Evolutionary conservation across 1,284 basidiomycete genomes (phyloP), one percentile per base, ranked within the genome.

Genomic region (Chondrostereum purpureum): DNA sequence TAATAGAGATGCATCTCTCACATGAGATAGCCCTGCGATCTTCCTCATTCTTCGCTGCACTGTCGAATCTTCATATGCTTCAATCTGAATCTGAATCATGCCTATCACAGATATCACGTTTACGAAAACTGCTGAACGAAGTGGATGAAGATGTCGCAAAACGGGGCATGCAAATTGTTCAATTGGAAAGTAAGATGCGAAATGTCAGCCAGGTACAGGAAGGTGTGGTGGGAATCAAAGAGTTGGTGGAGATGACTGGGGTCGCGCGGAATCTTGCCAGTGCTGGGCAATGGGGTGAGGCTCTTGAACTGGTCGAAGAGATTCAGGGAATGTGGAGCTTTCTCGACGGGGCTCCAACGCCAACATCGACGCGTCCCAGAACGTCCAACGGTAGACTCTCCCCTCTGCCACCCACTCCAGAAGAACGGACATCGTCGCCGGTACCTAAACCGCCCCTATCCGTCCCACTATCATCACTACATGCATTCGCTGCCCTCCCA

Each of bases 1-100:
- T 89, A 1, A 80, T 99, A 50, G 95, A 99, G 59, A 84, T 93
- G 52, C 94, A 99, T 60, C 85, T 99, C 44, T 81, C 96, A 12
- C 83, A 84, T 54, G 95, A 98, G 65, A 96, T 99, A 45, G 88
- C 89, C 5, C 69, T 87, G 8, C 86, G 94, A 3, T 92, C 92
- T 0, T 80, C 89, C 0, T 92, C 92, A 2, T 99, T 99, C 77
- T 99, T 99, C 59, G 88, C 93, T 1, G 96, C 95, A 1, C 78
- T 99, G 17, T 82, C 91, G 6, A 98, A 98, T 61, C 73, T 99
- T 10, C 90, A 97, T 58, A 87, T 92, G 52, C 77, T 99, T 4
- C 89, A 92, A 57, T 80, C 87, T 4, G 92, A 97, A 60, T 93
- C 92, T 0, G 77, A 84, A 24, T 79, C 83, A 21, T 95, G 93